Percentiles rank a stretch among this genome's conserved stretches.
phyloP scores from a whole-genome alignment of 1,284 basidiomycete species.

The Leccinum fallax region DNA sequence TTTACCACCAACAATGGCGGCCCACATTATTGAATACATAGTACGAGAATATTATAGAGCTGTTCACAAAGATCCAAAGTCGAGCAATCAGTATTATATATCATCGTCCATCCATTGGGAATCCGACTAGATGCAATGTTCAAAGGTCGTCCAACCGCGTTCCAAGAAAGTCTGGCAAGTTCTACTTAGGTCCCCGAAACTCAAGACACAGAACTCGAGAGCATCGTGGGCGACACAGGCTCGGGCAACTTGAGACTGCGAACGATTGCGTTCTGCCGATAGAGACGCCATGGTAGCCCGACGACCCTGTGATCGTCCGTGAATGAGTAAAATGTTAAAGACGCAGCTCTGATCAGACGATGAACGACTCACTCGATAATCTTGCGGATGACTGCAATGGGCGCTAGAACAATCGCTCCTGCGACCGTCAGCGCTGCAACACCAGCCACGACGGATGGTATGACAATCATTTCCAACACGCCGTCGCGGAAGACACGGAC shows the following conservation, averaged over 20 bases:
- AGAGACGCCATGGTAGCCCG: constrained; percentile 9
- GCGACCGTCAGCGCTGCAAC: constrained; percentile 2
- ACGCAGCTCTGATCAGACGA: background rate
- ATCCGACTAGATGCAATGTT: background rate
- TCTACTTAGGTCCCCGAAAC: background rate
- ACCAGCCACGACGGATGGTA: constrained; percentile 9
- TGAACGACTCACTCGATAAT: constrained; percentile 3
- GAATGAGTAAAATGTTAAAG: background rate
- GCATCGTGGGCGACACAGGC: background rate
- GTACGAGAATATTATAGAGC: background rate
- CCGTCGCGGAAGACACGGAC: constrained; percentile 7
- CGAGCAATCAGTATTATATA: background rate
- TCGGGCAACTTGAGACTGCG: constrained; percentile 8
- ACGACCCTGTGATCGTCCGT: background rate
- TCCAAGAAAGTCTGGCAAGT: background rate
- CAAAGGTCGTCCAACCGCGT: background rate
- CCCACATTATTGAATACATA: too few species aligned
- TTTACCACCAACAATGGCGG: too few species aligned
- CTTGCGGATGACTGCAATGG: constrained; percentile 6
- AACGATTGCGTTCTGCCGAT: constrained; percentile 13
- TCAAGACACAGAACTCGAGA: background rate
- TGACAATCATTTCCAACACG: constrained; percentile 5
- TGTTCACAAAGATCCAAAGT: background rate
- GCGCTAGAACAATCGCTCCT: constrained; percentile 4
- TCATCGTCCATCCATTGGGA: background rate